phyloP scores from a whole-genome alignment of 106 monocot species.

The Phalaenopsis equestris region DNA sequence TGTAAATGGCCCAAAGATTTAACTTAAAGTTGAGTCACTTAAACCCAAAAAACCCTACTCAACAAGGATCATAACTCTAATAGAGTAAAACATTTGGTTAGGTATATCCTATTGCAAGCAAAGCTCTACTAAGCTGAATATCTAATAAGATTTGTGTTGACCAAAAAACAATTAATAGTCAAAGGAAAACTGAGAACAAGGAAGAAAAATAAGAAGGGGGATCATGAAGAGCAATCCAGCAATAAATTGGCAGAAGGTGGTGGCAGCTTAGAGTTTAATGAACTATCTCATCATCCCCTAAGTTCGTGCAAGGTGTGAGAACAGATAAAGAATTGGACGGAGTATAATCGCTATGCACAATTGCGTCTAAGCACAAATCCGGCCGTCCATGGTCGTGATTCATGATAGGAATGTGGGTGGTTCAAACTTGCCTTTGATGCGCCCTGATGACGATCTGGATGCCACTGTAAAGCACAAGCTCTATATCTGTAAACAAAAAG shows the following conservation, averaged over 20 bases:
- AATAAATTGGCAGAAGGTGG: no score
- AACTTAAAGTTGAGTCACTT: neutral
- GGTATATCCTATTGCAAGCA: neutral
- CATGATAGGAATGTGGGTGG: neutral
- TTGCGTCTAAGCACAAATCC: no score
- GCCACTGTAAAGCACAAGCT: conserved; percentile 85
- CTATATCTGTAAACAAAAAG: conserved; percentile 49
- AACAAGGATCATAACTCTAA: neutral
- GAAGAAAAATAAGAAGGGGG: neutral
- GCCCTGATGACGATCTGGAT: conserved; percentile 92
- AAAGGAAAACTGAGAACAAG: neutral
- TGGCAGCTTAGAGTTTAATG: neutral
- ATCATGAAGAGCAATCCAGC: no score
- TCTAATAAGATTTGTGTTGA: neutral
- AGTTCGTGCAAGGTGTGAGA: no score
- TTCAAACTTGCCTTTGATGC: conserved; percentile 55
- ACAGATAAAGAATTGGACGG: no score
- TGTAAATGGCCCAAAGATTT: neutral
- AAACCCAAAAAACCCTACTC: neutral
- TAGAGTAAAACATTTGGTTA: neutral
- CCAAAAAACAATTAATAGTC: neutral
- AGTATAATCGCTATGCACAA: no score
- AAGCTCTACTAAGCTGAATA: neutral
- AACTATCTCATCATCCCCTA: neutral
- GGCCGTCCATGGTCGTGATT: no score